Evolutionary conservation across 2,329 filamentous ascomycete genomes (phyloP), one percentile per base, ranked within the genome.

Genomic region (Phyllosticta citrichinensis): DNA sequence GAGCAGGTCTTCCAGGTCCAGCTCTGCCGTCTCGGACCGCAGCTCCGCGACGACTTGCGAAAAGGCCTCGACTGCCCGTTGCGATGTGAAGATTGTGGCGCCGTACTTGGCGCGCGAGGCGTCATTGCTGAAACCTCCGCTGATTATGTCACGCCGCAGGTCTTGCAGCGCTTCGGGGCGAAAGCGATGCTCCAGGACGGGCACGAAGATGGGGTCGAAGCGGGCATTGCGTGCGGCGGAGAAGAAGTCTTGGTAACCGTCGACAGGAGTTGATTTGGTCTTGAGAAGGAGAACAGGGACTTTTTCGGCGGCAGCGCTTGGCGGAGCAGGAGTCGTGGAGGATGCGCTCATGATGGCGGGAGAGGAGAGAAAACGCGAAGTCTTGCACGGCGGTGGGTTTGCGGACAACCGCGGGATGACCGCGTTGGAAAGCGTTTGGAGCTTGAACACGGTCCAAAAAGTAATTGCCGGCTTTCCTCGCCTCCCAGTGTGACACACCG

Each of bases 21-120:
- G 58, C 19, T 55, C 52, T 47, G 9, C n/a, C 12, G 55, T 59
- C 62, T 68, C 65, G 73, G 73, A 74, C 69, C 75, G 74, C 24
- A 82, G 76, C 33, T 83, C 81, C 14, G 80, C 75, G 0, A 91
- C 80, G 9, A 90, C 75, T 54, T 81, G 77, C 3, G 83, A 76
- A 68, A 94, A 91, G 0, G 87, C 88, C 70, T 94, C 90, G 2
- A 94, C 89, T 0, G 90, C 88, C 56, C 89, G 82, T 71, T 94
- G 90, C 8, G 88, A 92, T 1, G 89, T 94, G 69, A 94, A 93
- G 56, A 94, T 86, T 62, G 93, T 75, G n/a, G 88, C 89, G 5
- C 88, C 88, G 68, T 89, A 93, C 14, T 75, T 69, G 59, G 73
- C 72, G 14, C 68, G 68, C 5, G 19, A 55, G n/a, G 57, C 22